Base-by-base conservation (phyloP, 2,329 filamentous ascomycete genomes). In the Aspergillus fumigatus region DNA sequence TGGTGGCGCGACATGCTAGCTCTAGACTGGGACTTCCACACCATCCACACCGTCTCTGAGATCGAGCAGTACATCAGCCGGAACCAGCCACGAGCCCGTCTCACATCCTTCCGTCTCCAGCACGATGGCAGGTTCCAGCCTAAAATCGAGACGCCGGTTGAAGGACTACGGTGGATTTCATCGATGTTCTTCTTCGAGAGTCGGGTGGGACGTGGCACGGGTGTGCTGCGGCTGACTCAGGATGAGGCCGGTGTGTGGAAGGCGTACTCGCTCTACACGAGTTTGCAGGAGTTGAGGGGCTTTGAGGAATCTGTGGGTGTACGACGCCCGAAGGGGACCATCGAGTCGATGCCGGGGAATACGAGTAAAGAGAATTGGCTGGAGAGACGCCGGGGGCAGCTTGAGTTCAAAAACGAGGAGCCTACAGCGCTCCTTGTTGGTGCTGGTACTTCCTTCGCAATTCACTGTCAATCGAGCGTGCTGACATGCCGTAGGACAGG, bases 1-100 rank as follows among this genome's bases (percentile, higher is more conserved):
- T 75, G 72, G 69, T 75, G 74, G 72, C 70, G 74, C 4, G 74
- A 77, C 32, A 71, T 73, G 60, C 62, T 76, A n/a, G 68, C 68
- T 6, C 58, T 77, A 11, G 69, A 71, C 43, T 76, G 74, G 74
- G 70, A 76, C 40, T 66, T 75, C 51, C 74, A 68, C 19, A 73
- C 73, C 4, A 61, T 75, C 23, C 66, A 70, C 35, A 66, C 64
- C 3, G 63, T 63, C n/a, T 50, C 61, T 1, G 65, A 66, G 5
- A 75, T 76, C 23, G 57, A 65, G 23, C 58, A 61, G 2, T 73
- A 73, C 54, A 59, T 77, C 8, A 52, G 62, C 26, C 50, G 61
- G 17, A 63, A 65, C 27, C 68, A 73, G 48, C 52, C 62, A 6
- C 58, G 53, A 7, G 63, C 65, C 29, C 64, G 62, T 17, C 63